Conservation (phyloP, 2,329 filamentous ascomycete genomes). For the Paecilomyces formosus region DNA sequence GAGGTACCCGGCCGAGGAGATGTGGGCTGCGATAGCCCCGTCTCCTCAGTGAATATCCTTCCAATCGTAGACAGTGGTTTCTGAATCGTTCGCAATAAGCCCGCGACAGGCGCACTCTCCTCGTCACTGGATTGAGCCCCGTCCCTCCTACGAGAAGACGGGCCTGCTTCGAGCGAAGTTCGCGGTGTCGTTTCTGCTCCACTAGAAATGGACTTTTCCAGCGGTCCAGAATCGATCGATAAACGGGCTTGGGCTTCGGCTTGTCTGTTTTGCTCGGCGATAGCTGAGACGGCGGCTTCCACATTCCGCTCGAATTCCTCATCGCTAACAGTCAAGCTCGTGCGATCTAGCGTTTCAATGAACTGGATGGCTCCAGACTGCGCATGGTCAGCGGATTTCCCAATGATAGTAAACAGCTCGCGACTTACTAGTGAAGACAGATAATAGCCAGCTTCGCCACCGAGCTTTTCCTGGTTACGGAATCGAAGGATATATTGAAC, state of each 20-base stretch:
- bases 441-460: slow-evolving; percentile 97
- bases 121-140: slow-evolving; percentile 46
- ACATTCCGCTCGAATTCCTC: slow-evolving; percentile 94
- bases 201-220: slow-evolving; percentile 43
- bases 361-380: slow-evolving; percentile 78
- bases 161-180: slow-evolving; percentile 54
- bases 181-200: slow-evolving; percentile 52
- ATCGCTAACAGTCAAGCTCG: slow-evolving; percentile 84
- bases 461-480: slow-evolving; percentile 92
- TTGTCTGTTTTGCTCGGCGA: slow-evolving; percentile 77
- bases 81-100: slow-evolving; percentile 83
- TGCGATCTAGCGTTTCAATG: slow-evolving; percentile 91
- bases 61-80: slow-evolving; percentile 85
- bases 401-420: background rate
- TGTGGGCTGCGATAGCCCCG: slow-evolving; percentile 25
- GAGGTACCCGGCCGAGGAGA: slow-evolving; percentile 43
- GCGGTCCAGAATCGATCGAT: slow-evolving; percentile 19
- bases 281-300: slow-evolving; percentile 91
- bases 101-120: slow-evolving; percentile 73
- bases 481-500: slow-evolving; percentile 97
- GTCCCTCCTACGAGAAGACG: slow-evolving; percentile 36
- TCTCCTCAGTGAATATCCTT: slow-evolving; percentile 79
- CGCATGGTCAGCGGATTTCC: slow-evolving; percentile 5
- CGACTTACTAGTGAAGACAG: slow-evolving; percentile 73
- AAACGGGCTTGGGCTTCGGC: slow-evolving; percentile 40